Conservation (phyloP, 805 yeast species). For the Komagataella ulmi region DNA sequence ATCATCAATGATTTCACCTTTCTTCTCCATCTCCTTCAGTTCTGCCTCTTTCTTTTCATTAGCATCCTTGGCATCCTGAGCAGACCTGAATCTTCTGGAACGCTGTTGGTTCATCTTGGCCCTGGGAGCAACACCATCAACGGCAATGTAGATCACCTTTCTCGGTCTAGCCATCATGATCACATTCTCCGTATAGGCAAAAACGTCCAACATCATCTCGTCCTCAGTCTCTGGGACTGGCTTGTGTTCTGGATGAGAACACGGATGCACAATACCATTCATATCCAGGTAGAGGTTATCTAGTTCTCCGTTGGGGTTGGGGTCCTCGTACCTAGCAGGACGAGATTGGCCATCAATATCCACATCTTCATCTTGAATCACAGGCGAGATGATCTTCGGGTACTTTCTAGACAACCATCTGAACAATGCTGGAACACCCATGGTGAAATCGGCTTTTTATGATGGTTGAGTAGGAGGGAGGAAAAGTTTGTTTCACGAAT, state of each 20-base stretch:
- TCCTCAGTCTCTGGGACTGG: conserved; percentile 96
- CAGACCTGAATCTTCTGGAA: conserved; percentile 84
- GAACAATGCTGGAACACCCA: conserved; percentile 89
- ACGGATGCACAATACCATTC: conserved; percentile 99
- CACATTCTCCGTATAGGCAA: conserved; percentile 86
- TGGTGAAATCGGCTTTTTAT: not conserved
- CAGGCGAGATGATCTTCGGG: conserved; percentile 90
- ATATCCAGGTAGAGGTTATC: conserved; percentile 91
- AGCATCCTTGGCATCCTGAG: conserved; percentile 76
- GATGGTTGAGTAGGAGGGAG: not conserved
- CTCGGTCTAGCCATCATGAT: conserved; percentile 91
- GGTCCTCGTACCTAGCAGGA: conserved; percentile 55
- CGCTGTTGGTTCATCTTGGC: conserved; percentile 98
- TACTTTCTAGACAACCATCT: conserved; percentile 91
- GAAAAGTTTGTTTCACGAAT: not conserved
- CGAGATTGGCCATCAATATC: conserved; percentile 38
- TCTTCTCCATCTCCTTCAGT: conserved; percentile 39
- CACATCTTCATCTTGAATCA: conserved; percentile 56
- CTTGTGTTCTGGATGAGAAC: conserved; percentile 94
- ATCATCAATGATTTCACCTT: conserved; percentile 69
- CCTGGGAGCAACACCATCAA: conserved; percentile 98
- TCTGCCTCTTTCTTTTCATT: conserved; percentile 56
- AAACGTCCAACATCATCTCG: conserved; percentile 90
- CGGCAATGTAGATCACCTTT: conserved; percentile 86
- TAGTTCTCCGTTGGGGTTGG: conserved; percentile 92